Evolutionary conservation across 495 filamentous ascomycete genomes (phyloP).

Genomic region (Rostrohypoxylon terebratum): DNA sequence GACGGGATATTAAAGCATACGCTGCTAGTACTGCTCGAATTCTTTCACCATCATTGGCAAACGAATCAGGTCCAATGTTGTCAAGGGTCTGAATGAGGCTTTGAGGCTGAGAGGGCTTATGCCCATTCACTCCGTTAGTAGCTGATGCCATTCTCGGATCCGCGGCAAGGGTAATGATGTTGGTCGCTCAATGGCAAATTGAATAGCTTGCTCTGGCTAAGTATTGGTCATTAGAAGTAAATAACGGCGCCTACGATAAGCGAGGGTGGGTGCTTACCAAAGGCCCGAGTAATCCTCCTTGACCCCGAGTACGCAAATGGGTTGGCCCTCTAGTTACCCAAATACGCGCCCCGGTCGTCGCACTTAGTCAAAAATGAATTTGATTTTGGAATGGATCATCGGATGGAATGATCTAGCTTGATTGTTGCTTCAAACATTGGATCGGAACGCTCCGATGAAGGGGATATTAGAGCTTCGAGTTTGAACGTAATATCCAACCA

Average conservation of each 20-base stretch:
- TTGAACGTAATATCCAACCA: not conserved
- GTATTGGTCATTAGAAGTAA: conserved; percentile 5
- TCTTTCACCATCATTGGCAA: not conserved
- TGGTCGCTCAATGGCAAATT: not conserved
- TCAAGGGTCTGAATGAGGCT: not conserved
- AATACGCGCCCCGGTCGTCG: not conserved
- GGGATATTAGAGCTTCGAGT: not conserved
- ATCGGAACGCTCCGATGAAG: not conserved
- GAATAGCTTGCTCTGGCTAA: not conserved
- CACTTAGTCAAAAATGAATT: not conserved
- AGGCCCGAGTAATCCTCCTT: conserved; percentile 6
- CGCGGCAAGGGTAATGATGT: not conserved
- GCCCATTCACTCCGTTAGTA: not conserved
- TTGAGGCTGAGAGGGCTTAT: not conserved
- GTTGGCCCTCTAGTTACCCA: not conserved
- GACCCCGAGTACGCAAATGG: not conserved
- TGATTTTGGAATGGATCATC: not conserved
- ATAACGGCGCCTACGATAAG: not conserved
- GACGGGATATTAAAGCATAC: conserved; percentile 2
- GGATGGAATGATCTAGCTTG: not conserved
- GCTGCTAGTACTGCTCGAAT: not conserved
- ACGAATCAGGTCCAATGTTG: not conserved
- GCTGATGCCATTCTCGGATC: not conserved
- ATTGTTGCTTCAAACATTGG: not conserved
- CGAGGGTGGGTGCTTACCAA: not conserved